Base-by-base conservation (phyloP, 306 rosid genomes). In the Sicyos baderoa region DNA sequence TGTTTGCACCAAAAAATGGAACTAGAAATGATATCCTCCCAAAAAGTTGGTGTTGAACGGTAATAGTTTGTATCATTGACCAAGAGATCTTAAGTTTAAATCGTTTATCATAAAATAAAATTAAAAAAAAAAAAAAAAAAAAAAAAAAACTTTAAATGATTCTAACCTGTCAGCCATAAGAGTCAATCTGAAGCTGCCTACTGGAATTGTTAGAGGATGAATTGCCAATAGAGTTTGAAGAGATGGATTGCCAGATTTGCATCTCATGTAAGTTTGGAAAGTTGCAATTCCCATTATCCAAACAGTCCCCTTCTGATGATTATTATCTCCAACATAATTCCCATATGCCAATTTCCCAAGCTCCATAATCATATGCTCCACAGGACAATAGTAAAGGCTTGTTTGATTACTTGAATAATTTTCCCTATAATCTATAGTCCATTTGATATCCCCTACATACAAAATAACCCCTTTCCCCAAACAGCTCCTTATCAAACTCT, bases 201-300 rank as follows among this genome's bases (percentile, higher is more conserved):
- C 74, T 15, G 99, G 95, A 21, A 88, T 79, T 50, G 97, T 88
- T 67, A 90, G 80, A 76, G 99, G 95, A 75, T 90, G 94, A 86
- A 94, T 85, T 66, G 84, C 85, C 96, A 91, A 94, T 80, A 86
- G 58, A 76, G 79, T 66, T 65, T 88, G 95, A 59, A 88, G 74
- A 6, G 97, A 86, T 58, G 91, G 96, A 9, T 83, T 72, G 29
- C 88, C 91, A 68, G 80, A 84, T 82, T 90, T 86, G 71, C 97
- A 86, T 80, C 80, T 85, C 89, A 86, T 88, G 74, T 86, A 94
- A 67, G 86, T 87, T 73, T 88, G 91, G 55, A 88, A 94, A 80
- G 86, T 90, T 4, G 99, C 91, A 72, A 94, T 77, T 27, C 91
- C 94, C 80, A 94, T 70, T n/a, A 94, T 70, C 96, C 91, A 86